A percentile compares a stretch with the other conserved stretches of the same genome.
Evolutionary conservation across 225 moss, liverwort and hornwort genomes (phyloP).

Genomic region (Marchantia polymorpha): DNA sequence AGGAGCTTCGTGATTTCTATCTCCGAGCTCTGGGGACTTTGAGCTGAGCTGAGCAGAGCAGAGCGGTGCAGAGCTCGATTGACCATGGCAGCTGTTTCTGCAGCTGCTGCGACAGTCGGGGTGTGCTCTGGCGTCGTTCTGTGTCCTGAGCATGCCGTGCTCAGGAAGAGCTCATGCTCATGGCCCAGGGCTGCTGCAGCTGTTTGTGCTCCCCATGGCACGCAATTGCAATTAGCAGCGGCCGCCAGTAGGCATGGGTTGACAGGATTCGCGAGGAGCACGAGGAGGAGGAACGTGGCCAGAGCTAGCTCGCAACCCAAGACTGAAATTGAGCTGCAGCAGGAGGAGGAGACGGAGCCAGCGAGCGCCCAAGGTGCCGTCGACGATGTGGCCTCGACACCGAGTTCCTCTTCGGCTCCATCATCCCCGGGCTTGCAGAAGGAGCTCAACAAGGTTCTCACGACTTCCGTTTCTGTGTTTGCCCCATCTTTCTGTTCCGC

Average conservation of each 20-base stretch:
- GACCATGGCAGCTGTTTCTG: slow-evolving; percentile 22
- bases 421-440: not conserved
- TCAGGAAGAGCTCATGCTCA: not conserved
- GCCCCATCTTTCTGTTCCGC: too few relatives aligned
- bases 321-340: not conserved
- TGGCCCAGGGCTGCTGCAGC: not conserved
- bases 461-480: not conserved
- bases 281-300: not conserved
- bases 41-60: not conserved
- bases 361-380: not conserved
- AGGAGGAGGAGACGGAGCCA: slow-evolving; percentile 3
- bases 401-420: not conserved
- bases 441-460: slow-evolving; percentile 22
- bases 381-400: not conserved
- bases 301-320: slow-evolving; percentile 13
- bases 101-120: slow-evolving; percentile 7
- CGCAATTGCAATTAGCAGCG: not conserved
- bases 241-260: not conserved
- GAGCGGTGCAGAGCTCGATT: not conserved
- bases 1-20: too few relatives aligned
- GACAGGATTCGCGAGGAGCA: not conserved
- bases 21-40: too few relatives aligned
- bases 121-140: not conserved
- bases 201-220: too few relatives aligned
- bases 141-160: not conserved